These are phyloP conservation scores for Chenopodium album DNA, from an alignment of 148 eudicot genomes.

Conservation along the genomic window DNA sequence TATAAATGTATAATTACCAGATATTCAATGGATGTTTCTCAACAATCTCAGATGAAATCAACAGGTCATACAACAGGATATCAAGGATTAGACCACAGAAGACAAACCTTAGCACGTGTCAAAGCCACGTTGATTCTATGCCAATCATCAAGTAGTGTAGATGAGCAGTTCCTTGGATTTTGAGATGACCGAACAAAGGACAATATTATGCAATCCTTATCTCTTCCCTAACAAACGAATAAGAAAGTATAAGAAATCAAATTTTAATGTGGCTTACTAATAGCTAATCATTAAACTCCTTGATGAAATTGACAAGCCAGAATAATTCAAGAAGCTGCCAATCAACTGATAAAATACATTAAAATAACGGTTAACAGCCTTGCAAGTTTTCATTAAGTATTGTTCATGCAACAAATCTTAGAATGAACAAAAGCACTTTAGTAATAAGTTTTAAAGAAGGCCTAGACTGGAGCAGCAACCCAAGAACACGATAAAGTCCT, in stretches of 20 bases:
- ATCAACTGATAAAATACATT: not conserved
- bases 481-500: not conserved
- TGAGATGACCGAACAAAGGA: conserved; percentile 81
- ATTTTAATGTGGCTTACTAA: not conserved
- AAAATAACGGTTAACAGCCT: not conserved
- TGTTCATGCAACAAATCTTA: not conserved
- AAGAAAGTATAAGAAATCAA: conserved; percentile 10
- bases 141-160: conserved; percentile 97
- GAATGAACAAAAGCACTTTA: not conserved
- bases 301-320: not conserved
- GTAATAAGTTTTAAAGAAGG: not conserved
- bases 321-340: not conserved
- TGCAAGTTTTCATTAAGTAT: not conserved
- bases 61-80: not conserved
- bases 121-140: conserved; percentile 93
- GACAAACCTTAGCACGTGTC: conserved; percentile 88
- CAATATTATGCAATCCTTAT: conserved; percentile 87
- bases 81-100: not conserved
- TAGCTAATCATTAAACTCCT: not conserved
- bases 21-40: not conserved
- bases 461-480: not conserved
- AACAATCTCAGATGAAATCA: not conserved
- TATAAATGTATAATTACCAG: too few species aligned
- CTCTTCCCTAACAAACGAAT: conserved; percentile 68
- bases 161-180: conserved; percentile 59